Percentiles rank a stretch among this genome's conserved stretches.
Conservation (phyloP, 2,329 filamentous ascomycete species). For the Beauveria sp. region DNA sequence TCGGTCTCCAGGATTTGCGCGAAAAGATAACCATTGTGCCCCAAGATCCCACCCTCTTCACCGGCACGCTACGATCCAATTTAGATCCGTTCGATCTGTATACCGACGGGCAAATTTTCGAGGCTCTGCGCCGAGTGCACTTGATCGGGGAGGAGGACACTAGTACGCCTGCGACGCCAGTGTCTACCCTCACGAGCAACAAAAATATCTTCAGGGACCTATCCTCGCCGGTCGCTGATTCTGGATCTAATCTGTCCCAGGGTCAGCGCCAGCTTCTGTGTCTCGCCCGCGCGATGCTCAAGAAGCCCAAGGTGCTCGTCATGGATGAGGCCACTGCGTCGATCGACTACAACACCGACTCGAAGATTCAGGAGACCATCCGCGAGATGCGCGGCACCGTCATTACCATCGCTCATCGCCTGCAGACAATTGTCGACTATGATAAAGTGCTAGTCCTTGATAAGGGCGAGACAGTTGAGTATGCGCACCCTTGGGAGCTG, state of each 20-base stretch:
- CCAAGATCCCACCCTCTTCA: slow-evolving; percentile 92
- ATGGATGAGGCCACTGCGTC: slow-evolving; percentile 99
- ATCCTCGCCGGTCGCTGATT: slow-evolving; percentile 75
- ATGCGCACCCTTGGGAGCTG: slow-evolving; percentile 79
- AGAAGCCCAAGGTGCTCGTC: slow-evolving; percentile 84
- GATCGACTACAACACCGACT: slow-evolving; percentile 92
- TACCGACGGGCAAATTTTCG: slow-evolving; percentile 85
- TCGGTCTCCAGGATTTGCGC: slow-evolving; percentile 87
- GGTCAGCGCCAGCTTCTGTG: slow-evolving; percentile 93
- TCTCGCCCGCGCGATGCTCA: slow-evolving; percentile 85
- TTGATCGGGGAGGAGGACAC: slow-evolving; percentile 60
- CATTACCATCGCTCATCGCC: slow-evolving; percentile 89
- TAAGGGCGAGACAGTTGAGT: slow-evolving; percentile 81
- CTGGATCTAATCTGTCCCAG: slow-evolving; percentile 89
- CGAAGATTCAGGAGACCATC: slow-evolving; percentile 94
- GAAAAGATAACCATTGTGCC: slow-evolving; percentile 96
- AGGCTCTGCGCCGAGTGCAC: slow-evolving; percentile 78
- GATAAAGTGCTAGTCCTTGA: slow-evolving; percentile 95
- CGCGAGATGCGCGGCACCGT: slow-evolving; percentile 90
- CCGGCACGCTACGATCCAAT: slow-evolving; percentile 83
- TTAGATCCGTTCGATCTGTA: slow-evolving; percentile 87
- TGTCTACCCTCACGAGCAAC: slow-evolving; percentile 54
- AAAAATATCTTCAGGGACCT: slow-evolving; percentile 88
- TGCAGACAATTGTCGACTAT: slow-evolving; percentile 97
- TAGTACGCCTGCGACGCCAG: slow-evolving; percentile 21